phyloP scores from a whole-genome alignment of 23 red algal species.

The Pyropia haitanensis region DNA sequence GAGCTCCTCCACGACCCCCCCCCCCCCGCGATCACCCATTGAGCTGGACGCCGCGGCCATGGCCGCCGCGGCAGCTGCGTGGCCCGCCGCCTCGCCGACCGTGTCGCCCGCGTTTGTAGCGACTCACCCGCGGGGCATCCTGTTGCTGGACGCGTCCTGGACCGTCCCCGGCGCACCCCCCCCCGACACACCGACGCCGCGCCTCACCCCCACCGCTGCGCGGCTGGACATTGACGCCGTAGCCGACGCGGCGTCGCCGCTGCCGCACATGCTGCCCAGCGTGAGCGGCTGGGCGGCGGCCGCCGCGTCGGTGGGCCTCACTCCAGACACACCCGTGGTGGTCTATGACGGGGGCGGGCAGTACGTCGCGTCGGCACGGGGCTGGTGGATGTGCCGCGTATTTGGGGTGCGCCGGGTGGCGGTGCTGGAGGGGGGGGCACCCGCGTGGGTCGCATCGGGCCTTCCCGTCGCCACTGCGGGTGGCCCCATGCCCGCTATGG shows the following conservation, averaged over 20 bases:
- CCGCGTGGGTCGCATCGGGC: conserved; percentile 28
- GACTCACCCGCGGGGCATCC: no score
- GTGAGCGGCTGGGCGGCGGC: background rate
- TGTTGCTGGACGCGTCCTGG: no score
- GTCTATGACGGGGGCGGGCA: conserved; percentile 41
- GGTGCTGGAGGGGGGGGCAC: conserved; percentile 67
- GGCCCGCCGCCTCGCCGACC: no score
- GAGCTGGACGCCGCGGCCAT: no score
- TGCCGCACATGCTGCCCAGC: conserved; percentile 76
- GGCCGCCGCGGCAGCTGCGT: no score
- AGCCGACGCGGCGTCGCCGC: conserved; percentile 7
- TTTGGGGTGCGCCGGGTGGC: conserved; percentile 56
- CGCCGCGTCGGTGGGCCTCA: background rate
- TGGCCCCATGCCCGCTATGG: no score
- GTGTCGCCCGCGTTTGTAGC: no score
- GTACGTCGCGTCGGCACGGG: conserved; percentile 71
- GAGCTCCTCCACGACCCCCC: no score
- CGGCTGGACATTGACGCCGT: conserved; percentile 70
- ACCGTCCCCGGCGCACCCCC: no score
- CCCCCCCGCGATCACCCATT: no score
- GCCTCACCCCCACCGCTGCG: background rate
- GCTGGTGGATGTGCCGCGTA: conserved; percentile 85
- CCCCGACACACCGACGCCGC: no score
- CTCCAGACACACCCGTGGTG: conserved; percentile 33
- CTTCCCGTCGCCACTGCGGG: conserved; percentile 13